Conservation (phyloP, 2,329 filamentous ascomycete genomes). For the Xylaria sp. region DNA sequence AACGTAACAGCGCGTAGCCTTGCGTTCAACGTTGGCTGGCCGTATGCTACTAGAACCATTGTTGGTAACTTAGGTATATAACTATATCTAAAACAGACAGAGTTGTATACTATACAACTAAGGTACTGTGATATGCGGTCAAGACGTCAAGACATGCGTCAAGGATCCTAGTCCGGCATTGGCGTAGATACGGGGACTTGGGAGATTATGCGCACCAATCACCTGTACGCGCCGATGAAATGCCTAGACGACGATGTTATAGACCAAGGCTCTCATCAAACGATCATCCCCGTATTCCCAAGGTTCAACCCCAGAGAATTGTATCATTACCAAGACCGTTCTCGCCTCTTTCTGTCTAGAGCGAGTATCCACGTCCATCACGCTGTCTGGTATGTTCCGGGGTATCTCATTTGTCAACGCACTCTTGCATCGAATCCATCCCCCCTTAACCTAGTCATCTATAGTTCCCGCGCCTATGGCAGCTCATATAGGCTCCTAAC, state of each 20-base stretch:
- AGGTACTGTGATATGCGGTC: neutral
- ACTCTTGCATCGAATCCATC: neutral
- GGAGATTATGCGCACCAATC: constrained; percentile 34
- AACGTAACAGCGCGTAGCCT: too few relatives aligned
- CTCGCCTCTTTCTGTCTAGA: neutral
- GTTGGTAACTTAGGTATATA: too few relatives aligned
- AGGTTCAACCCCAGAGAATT: constrained; percentile 19
- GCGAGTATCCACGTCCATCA: neutral
- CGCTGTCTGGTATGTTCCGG: constrained; percentile 6
- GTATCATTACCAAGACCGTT: constrained; percentile 9
- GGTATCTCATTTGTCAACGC: constrained; percentile 23
- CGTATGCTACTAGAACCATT: too few relatives aligned
- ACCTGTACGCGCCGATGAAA: neutral
- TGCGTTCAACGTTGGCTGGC: too few relatives aligned
- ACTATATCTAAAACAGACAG: too few relatives aligned
- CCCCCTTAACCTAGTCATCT: neutral
- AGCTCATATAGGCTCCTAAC: constrained; percentile 13
- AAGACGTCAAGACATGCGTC: neutral
- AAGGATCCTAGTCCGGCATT: constrained; percentile 20
- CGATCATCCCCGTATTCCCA: constrained; percentile 16
- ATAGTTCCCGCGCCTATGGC: constrained; percentile 38
- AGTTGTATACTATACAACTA: neutral
- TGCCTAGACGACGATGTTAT: constrained; percentile 7
- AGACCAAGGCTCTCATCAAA: constrained; percentile 5
- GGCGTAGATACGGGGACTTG: neutral